Evolutionary conservation across 805 yeast genomes (phyloP).

Genomic region (Saccharomycopsis selenospora): DNA sequence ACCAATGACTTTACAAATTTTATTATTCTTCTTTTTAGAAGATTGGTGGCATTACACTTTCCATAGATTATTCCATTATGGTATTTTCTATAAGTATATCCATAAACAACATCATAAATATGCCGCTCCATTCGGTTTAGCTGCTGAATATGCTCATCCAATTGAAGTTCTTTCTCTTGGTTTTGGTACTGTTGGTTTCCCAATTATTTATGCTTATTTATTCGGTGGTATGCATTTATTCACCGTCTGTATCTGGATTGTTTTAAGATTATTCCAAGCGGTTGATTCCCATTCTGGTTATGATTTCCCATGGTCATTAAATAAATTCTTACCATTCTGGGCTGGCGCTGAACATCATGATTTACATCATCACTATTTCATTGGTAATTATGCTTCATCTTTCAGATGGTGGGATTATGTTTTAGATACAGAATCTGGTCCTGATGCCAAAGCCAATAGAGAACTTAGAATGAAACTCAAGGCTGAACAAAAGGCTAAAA

Average conservation of each 20-base stretch:
- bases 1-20: slow-evolving; percentile 47
- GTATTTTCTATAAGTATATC: slow-evolving; percentile 62
- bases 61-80: slow-evolving; percentile 67
- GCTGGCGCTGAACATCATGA: slow-evolving; percentile 86
- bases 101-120: slow-evolving; percentile 82
- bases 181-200: slow-evolving; percentile 75
- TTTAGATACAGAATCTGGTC: slow-evolving; percentile 62
- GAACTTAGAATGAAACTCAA: slow-evolving; percentile 37
- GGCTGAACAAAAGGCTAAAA: slow-evolving; percentile 36
- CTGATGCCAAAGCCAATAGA: slow-evolving; percentile 48
- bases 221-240: slow-evolving; percentile 59
- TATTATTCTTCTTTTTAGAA: slow-evolving; percentile 63
- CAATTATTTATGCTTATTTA: slow-evolving; percentile 58
- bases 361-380: slow-evolving; percentile 74
- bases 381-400: slow-evolving; percentile 75
- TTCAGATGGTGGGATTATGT: slow-evolving; percentile 77
- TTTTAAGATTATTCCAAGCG: slow-evolving; percentile 69
- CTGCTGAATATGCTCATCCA: slow-evolving; percentile 86
- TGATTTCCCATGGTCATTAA: slow-evolving; percentile 78
- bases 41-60: slow-evolving; percentile 79
- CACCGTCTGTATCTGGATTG: slow-evolving; percentile 68
- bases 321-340: slow-evolving; percentile 73
- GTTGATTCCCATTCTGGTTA: slow-evolving; percentile 82
- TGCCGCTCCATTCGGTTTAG: slow-evolving; percentile 79
- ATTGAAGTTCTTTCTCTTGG: slow-evolving; percentile 72